Base-by-base conservation (phyloP, 1,284 basidiomycete genomes). In the Apiotrichum mycotoxinovorans region DNA sequence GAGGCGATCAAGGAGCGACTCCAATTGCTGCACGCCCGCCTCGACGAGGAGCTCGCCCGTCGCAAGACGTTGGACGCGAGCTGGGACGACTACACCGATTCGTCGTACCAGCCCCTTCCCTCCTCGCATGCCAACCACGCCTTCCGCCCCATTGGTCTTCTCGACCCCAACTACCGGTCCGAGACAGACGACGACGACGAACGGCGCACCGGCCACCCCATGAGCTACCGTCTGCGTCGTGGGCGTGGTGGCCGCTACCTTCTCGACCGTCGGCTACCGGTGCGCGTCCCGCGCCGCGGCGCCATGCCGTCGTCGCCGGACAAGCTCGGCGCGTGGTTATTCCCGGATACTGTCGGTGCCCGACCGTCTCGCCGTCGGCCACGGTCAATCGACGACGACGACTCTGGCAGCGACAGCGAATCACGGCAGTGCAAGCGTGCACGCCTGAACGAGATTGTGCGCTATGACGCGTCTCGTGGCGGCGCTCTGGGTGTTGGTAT, bases 41-140 rank as follows among this genome's bases (percentile, higher is more conserved):
- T 91, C 67, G 90, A 94, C 60, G 79, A 82, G 18, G 82, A 85
- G 49, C 72, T 92, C 60, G 78, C 80, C 8, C 80, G 80, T 46
- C 85, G 85, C 71, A 88, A 87, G 47, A 74, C 77, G 49, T 62
- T 61, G 53, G 89, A 94, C 68, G 82, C 86, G 53, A 82, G 85
- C 43, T 94, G 91, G 87, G 91, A 95, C 66, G 91, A 95, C 68
- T 81, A 82, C 52, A 83, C 89, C 61, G 90, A 93, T 76, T 86
- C 89, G 79, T 84, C 58, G 69, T 85, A 58, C 87, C 88, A 84
- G 85, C 88, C 77, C 23, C 59, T 75, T 20, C 70, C 70, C 4
- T 52, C 74, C 79, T 80, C 66, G 68, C 85, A 45, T 68, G 80
- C 78, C 77, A 30, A 65, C 67, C 56, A 73, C 65, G 38, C 69